These are phyloP conservation scores for Auricularia sp. DNA, from an alignment of 768 basidiomycete genomes.

Conservation along the genomic window DNA sequence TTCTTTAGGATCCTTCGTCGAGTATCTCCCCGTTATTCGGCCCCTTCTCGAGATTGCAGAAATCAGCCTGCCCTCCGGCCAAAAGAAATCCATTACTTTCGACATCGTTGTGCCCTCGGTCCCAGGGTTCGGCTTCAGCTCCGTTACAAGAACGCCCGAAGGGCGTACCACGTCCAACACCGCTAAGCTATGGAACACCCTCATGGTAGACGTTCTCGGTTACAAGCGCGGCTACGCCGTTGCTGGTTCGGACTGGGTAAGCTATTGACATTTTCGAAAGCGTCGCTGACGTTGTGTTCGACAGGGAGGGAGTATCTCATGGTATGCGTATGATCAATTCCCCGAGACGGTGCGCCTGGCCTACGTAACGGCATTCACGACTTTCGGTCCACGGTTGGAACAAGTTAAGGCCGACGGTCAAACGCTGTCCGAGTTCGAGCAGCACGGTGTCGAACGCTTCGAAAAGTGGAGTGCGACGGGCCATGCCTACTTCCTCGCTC, in stretches of 20 bases:
- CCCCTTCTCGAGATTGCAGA: not conserved
- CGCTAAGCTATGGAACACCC: conserved; percentile 18
- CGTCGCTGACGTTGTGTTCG: not conserved
- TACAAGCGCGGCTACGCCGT: conserved; percentile 15
- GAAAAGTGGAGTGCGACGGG: conserved; percentile 5
- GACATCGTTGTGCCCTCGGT: conserved; percentile 10
- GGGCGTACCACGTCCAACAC: conserved; percentile 10
- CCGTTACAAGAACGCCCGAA: conserved; percentile 11
- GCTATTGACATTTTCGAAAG: not conserved
- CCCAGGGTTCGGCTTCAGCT: conserved; percentile 17
- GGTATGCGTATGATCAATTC: not conserved
- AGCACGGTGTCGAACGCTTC: not conserved
- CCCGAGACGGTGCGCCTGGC: no score
- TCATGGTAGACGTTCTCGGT: conserved; percentile 19
- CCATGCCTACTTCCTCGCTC: conserved; percentile 5
- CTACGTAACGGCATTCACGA: no score
- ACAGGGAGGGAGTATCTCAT: conserved; percentile 3
- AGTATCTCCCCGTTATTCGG: conserved; percentile 4
- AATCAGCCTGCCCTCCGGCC: not conserved
- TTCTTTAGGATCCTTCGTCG: conserved; percentile 2
- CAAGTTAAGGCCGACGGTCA: not conserved
- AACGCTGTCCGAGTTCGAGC: conserved; percentile 2
- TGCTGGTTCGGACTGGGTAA: not conserved
- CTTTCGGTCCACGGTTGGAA: conserved; percentile 1
- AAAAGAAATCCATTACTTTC: conserved; percentile 1